Evolutionary conservation across 2,329 filamentous ascomycete genomes (phyloP).

Genomic region (Pseudogymnoascus sp.): DNA sequence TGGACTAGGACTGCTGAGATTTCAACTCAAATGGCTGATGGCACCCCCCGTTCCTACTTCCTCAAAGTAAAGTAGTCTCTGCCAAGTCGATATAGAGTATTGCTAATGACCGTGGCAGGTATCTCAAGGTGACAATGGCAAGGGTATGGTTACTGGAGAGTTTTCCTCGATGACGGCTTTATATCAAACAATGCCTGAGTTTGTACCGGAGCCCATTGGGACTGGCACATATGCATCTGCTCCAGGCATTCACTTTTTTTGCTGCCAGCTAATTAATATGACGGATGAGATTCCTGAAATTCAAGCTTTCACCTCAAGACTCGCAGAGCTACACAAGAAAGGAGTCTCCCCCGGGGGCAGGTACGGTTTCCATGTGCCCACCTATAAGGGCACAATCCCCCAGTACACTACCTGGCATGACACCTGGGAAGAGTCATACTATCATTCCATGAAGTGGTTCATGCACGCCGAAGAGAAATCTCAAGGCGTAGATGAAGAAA

Average conservation of each 20-base stretch:
- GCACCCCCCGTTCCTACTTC: conserved; percentile 10
- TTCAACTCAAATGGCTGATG: neutral
- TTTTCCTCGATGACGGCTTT: neutral
- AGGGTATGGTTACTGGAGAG: neutral
- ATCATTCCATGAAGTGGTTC: neutral
- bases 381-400: neutral
- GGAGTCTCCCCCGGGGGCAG: neutral
- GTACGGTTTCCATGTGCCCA: neutral
- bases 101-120: neutral
- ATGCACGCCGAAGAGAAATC: neutral
- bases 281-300: neutral
- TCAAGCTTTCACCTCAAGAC: neutral
- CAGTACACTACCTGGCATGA: neutral
- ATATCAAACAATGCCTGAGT: neutral
- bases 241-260: neutral
- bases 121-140: neutral
- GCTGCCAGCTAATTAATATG: neutral
- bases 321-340: neutral
- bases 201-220: neutral
- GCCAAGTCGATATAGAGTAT: neutral
- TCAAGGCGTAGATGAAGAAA: neutral
- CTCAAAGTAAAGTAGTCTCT: neutral
- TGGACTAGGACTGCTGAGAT: neutral
- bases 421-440: neutral
- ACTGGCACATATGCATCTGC: neutral